A percentile compares a stretch with the other conserved stretches of the same genome.
phyloP scores from a whole-genome alignment of 495 filamentous ascomycete species.

The Choiromyces venosus region DNA sequence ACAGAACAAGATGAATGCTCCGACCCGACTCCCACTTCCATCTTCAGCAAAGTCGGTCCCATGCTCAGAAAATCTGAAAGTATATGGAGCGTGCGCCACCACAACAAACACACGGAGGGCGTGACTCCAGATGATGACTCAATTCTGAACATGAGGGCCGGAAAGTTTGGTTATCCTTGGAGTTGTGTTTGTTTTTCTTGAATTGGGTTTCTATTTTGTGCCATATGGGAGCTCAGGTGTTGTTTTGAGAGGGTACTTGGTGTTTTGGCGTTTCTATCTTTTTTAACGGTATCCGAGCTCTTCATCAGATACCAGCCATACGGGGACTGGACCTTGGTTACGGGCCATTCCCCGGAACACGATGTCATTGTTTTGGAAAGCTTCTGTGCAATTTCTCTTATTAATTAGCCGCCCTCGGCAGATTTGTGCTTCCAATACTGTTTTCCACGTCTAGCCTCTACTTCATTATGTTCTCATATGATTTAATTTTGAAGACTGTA shows the following conservation, averaged over 20 bases:
- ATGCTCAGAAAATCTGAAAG: slow-evolving; percentile 9
- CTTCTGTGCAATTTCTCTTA: neutral
- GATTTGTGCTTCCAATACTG: neutral
- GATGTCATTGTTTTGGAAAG: neutral
- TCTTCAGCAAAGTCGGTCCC: slow-evolving; percentile 12
- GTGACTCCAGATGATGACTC: slow-evolving; percentile 5
- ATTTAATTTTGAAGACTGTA: neutral
- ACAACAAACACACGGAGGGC: neutral
- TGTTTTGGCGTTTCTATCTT: neutral
- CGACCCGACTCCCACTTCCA: slow-evolving; percentile 1
- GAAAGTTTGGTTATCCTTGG: slow-evolving; percentile 11
- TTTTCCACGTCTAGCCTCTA: neutral
- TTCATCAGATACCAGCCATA: too few species aligned
- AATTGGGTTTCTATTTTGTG: neutral
- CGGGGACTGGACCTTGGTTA: neutral
- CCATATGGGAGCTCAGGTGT: neutral
- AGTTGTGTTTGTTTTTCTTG: slow-evolving; percentile 19
- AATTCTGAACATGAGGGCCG: slow-evolving; percentile 5
- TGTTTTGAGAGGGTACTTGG: neutral
- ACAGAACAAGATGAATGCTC: slow-evolving; percentile 29
- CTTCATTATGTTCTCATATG: neutral
- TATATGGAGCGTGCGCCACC: slow-evolving; percentile 5
- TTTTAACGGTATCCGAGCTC: neutral
- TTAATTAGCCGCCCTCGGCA: neutral
- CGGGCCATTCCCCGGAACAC: neutral